Conservation (phyloP, 1,284 basidiomycete genomes). For the Ceraceosorus guamensis region DNA sequence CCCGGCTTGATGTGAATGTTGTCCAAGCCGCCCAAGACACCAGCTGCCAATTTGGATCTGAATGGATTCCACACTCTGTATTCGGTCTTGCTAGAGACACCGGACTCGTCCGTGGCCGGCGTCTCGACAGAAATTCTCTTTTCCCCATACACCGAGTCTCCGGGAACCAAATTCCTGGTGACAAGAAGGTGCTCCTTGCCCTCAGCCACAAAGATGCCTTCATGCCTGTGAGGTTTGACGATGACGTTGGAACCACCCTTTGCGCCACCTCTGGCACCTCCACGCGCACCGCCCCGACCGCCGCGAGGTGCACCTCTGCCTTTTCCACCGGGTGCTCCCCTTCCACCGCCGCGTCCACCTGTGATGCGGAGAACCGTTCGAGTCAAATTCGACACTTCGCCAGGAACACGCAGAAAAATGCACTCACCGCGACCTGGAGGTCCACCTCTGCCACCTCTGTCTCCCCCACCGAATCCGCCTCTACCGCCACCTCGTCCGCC, state of each 20-base stretch:
- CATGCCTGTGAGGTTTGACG: conserved; percentile 90
- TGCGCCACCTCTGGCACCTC: conserved; percentile 48
- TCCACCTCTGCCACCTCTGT: not conserved
- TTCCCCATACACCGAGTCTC: conserved; percentile 96
- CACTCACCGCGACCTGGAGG: conserved; percentile 22
- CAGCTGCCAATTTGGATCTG: conserved; percentile 91
- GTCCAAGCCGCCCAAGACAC: conserved; percentile 91
- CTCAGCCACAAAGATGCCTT: conserved; percentile 62
- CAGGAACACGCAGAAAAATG: not conserved
- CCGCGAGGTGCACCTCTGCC: conserved; percentile 23
- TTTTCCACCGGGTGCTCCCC: conserved; percentile 24
- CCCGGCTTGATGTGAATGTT: conserved; percentile 89
- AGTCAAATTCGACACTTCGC: not conserved
- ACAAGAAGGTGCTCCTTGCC: conserved; percentile 90
- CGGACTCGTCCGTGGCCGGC: conserved; percentile 60
- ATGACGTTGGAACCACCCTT: conserved; percentile 68
- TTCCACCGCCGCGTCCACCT: conserved; percentile 21
- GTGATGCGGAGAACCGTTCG: not conserved
- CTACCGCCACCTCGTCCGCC: conserved; percentile 31
- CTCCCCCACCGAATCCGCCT: conserved; percentile 1
- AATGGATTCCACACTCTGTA: conserved; percentile 99
- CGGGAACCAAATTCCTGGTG: conserved; percentile 94
- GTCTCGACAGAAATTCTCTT: conserved; percentile 60
- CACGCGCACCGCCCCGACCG: conserved; percentile 38
- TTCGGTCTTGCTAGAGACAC: conserved; percentile 71